Evolutionary conservation across 768 basidiomycete genomes (phyloP).

Genomic region (Pisolithus albus): DNA sequence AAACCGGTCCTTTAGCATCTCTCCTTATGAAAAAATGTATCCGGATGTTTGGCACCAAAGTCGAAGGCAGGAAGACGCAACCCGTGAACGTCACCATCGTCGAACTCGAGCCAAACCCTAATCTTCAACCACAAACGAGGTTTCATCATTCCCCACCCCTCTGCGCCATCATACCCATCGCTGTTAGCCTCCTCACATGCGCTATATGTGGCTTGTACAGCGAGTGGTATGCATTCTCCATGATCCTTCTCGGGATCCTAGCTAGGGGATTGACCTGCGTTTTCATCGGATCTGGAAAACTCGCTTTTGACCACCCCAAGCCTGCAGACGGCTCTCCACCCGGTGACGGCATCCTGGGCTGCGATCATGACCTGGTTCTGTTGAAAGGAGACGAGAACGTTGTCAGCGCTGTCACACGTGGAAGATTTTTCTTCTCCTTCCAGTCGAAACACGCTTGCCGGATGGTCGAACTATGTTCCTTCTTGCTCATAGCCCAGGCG

Average conservation of each 20-base stretch:
- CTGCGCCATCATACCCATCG: not conserved
- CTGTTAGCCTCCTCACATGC: conserved; percentile 3
- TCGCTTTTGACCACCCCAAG: not conserved
- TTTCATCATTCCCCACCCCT: conserved; percentile 9
- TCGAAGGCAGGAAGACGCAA: conserved; percentile 6
- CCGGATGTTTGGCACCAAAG: not conserved
- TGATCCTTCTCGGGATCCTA: conserved; percentile 16
- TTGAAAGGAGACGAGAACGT: not conserved
- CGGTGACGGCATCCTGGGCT: too few species aligned
- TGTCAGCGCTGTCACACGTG: not conserved
- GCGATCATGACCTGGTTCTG: too few species aligned
- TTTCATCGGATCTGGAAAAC: conserved; percentile 17
- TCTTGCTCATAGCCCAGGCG: too few species aligned
- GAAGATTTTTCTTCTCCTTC: not conserved
- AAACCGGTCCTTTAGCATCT: conserved; percentile 16
- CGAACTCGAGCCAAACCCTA: conserved; percentile 2
- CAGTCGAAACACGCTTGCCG: not conserved
- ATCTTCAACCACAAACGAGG: not conserved
- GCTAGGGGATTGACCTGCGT: conserved; percentile 22
- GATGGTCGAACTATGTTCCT: too few species aligned
- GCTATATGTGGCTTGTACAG: conserved; percentile 6
- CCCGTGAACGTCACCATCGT: conserved; percentile 12
- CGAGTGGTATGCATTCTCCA: too few species aligned
- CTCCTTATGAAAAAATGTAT: conserved; percentile 11
- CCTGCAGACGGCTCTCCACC: too few species aligned